Evolutionary conservation across 441 rosid species (phyloP).

Genomic region (Gossypium davidsonii): DNA sequence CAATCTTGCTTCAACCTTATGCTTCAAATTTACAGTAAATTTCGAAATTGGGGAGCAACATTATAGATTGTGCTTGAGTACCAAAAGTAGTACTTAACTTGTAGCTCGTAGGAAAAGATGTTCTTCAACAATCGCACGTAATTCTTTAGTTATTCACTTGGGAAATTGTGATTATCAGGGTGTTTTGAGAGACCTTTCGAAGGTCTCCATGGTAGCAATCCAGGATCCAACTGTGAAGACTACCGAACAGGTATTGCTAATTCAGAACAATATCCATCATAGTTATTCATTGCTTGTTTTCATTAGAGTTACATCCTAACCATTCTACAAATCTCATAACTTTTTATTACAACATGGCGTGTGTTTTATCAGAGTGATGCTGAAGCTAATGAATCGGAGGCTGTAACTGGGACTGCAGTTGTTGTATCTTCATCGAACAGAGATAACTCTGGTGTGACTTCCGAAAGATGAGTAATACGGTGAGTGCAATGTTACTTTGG

Average conservation of each 20-base stretch:
- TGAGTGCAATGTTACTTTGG: not conserved
- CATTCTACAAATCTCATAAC: not conserved
- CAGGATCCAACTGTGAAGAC: slow-evolving; percentile 29
- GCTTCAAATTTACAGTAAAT: not conserved
- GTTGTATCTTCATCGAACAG: slow-evolving; percentile 22
- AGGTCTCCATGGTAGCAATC: slow-evolving; percentile 17
- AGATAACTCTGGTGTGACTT: slow-evolving; percentile 19
- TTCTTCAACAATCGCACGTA: not conserved
- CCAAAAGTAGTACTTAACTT: not conserved
- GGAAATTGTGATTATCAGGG: slow-evolving; percentile 29
- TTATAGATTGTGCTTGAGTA: not conserved
- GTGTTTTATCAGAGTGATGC: slow-evolving; percentile 23
- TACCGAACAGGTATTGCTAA: slow-evolving; percentile 23
- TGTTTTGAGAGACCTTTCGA: slow-evolving; percentile 31
- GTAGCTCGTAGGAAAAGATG: not conserved
- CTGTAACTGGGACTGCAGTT: slow-evolving; percentile 7
- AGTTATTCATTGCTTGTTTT: not conserved
- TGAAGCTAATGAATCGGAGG: slow-evolving; percentile 22
- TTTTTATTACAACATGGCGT: not conserved
- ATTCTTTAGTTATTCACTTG: not conserved
- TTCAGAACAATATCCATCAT: not conserved
- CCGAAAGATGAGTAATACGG: slow-evolving; percentile 13
- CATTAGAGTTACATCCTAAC: not conserved
- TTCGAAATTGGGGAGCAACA: not conserved
- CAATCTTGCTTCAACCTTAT: not conserved